Conservation (phyloP, 805 yeast species). For the Pichia californica region DNA sequence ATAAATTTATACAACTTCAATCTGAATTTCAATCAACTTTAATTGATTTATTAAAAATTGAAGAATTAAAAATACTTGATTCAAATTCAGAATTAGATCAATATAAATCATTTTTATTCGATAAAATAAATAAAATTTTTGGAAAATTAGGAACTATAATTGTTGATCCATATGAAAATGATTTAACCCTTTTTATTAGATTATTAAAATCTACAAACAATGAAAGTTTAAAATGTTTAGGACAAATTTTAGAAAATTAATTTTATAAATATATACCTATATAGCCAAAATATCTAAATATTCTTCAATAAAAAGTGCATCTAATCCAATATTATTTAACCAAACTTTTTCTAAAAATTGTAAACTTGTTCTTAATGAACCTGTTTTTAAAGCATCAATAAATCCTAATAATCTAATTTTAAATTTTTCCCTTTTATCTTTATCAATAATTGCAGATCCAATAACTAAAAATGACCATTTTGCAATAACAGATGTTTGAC, state of each 20-base stretch:
- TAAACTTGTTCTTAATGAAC: constrained; percentile 9
- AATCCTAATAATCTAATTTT: constrained; percentile 13
- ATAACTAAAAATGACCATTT: constrained; percentile 20
- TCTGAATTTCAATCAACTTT: constrained; percentile 21
- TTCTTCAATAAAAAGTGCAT: constrained; percentile 8
- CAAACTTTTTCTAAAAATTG: constrained; percentile 14
- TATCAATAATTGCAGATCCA: constrained; percentile 14
- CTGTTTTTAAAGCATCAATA: constrained; percentile 13
- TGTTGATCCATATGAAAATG: constrained; percentile 37
- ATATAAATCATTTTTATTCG: constrained; percentile 18
- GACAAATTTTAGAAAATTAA: constrained; percentile 18
- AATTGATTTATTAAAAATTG: constrained; percentile 11
- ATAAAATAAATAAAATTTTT: constrained; percentile 32
- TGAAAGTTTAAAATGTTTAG: constrained; percentile 42
- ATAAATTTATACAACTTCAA: constrained; percentile 33
- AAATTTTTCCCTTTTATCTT: constrained; percentile 11
- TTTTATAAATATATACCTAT: background rate
- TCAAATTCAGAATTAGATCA: constrained; percentile 20
- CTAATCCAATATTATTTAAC: constrained; percentile 10
- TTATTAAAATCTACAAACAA: constrained; percentile 51
- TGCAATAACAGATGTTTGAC: constrained; percentile 13
- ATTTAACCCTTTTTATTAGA: constrained; percentile 32
- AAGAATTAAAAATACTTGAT: background rate
- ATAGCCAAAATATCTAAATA: constrained; percentile 7
- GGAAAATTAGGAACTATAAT: constrained; percentile 34